Conservation (phyloP, 2,329 filamentous ascomycete species). For the Pseudogymnoascus sp. region DNA sequence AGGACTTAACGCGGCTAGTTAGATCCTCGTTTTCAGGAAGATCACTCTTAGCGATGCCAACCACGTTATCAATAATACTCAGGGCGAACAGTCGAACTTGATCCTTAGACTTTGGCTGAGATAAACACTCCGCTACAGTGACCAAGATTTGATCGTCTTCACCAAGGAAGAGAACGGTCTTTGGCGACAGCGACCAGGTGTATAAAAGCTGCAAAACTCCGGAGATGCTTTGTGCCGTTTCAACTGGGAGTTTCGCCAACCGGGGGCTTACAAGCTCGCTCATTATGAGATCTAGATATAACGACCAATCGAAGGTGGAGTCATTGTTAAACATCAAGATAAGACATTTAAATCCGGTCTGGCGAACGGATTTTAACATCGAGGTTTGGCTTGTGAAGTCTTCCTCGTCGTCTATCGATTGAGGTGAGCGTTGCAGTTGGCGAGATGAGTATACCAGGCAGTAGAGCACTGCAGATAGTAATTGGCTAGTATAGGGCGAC, state of each 20-base stretch:
- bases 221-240: conserved; percentile 86
- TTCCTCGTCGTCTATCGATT: conserved; percentile 28
- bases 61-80: conserved; percentile 63
- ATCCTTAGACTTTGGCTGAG: conserved; percentile 68
- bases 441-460: conserved; percentile 68
- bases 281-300: conserved; percentile 65
- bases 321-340: conserved; percentile 71
- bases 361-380: conserved; percentile 58
- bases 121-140: conserved; percentile 66
- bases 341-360: conserved; percentile 74
- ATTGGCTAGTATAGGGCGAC: conserved; percentile 55
- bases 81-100: conserved; percentile 80
- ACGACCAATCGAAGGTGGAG: conserved; percentile 61
- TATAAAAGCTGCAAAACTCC: conserved; percentile 72
- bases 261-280: conserved; percentile 69
- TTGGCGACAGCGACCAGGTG: conserved; percentile 66
- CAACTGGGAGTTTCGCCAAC: conserved; percentile 68
- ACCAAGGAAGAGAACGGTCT: conserved; percentile 60
- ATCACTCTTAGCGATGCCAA: conserved; percentile 51
- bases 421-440: conserved; percentile 39
- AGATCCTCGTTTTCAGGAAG: conserved; percentile 42
- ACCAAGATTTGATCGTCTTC: conserved; percentile 55
- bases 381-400: conserved; percentile 38
- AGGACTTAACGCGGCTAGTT: conserved; percentile 43
- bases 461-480: conserved; percentile 74